Evolutionary conservation across 768 basidiomycete genomes (phyloP).

Genomic region (Zangia roseola): DNA sequence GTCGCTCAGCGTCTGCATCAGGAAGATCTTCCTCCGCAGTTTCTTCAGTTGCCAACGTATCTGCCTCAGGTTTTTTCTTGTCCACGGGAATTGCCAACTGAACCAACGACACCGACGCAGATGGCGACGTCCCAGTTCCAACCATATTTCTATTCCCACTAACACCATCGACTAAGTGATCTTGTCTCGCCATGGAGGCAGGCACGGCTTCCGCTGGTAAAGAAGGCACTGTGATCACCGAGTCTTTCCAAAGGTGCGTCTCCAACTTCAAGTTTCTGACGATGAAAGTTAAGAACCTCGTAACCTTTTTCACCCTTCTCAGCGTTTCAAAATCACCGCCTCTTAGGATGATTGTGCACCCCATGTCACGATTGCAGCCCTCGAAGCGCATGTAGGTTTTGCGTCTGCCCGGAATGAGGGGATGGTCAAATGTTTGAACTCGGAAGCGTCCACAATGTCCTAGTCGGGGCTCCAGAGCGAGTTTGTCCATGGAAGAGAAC

Average conservation of each 20-base stretch:
- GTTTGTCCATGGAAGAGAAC: constrained; percentile 92
- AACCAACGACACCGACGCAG: constrained; percentile 25
- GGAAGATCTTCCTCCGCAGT: constrained; percentile 48
- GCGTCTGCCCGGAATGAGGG: constrained; percentile 86
- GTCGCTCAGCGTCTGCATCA: constrained; percentile 70
- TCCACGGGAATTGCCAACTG: constrained; percentile 21
- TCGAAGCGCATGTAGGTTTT: constrained; percentile 99
- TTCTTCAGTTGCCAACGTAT: constrained; percentile 24
- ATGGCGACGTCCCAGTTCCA: constrained; percentile 12
- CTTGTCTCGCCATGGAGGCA: constrained; percentile 23
- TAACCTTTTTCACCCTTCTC: constrained; percentile 86
- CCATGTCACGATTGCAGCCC: constrained; percentile 89
- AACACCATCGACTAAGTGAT: constrained; percentile 21
- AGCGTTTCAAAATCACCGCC: constrained; percentile 83
- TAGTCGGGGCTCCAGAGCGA: constrained; percentile 84
- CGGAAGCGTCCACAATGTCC: constrained; percentile 86
- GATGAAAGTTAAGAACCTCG: constrained; percentile 87
- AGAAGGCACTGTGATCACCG: constrained; percentile 70
- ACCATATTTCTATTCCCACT: constrained; percentile 22
- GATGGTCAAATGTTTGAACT: constrained; percentile 93
- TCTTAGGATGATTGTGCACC: constrained; percentile 89
- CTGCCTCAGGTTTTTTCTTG: constrained; percentile 15
- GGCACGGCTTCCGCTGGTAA: constrained; percentile 69
- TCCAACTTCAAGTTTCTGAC: constrained; percentile 94
- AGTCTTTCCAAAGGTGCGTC: constrained; percentile 91